Base-by-base conservation (phyloP, 257 asterid species). In the Solanum chiquidenum region DNA sequence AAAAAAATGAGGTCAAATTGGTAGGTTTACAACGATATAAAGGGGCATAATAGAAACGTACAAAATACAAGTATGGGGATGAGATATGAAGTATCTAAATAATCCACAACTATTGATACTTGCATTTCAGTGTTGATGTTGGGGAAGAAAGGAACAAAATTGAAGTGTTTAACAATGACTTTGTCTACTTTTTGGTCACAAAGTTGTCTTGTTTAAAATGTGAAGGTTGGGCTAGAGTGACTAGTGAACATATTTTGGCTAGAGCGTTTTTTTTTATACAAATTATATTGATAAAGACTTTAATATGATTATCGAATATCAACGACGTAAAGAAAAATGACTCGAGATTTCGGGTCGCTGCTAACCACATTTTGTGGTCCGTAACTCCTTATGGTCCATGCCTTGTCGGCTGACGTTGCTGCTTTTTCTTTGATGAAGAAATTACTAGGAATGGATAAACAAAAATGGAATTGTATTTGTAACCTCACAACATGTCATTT, bases 261-360 rank as follows among this genome's bases (percentile, higher is more conserved):
- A 1, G 12, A 69, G n/a, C 6, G 0, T 2, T 34, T 34, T 21
- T 0, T 7, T 35, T 20, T 3, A 34, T 33, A 33, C 2, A 0
- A 5, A 74, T 74, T 40, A 10, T 0, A 20, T 5, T 2, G 13
- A 10, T 34, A 0, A 6, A 20, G 7, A 1, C 0, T 73, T 9
- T 20, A 73, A 4, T 9, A 35, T 9, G 2, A 4, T 5, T 73
- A 73, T 4, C 1, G 2, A 2, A 9, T 20, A 16, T 18, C 7
- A 13, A 46, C 5, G 6, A 1, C 1, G 16, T 0, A 4, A 7
- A 69, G 7, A 71, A 31, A 68, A 29, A 8, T 71, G 4, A 16
- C 3, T 29, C 31, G 31, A 29, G 31, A 73, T 34, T 73, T 34
- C 0, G 0, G 0, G 0, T 11, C 9, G 9, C 27, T 9, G 4